These are phyloP conservation scores for Naganishia liquefaciens DNA, from an alignment of 1,284 basidiomycete species.

Conservation along the genomic window DNA sequence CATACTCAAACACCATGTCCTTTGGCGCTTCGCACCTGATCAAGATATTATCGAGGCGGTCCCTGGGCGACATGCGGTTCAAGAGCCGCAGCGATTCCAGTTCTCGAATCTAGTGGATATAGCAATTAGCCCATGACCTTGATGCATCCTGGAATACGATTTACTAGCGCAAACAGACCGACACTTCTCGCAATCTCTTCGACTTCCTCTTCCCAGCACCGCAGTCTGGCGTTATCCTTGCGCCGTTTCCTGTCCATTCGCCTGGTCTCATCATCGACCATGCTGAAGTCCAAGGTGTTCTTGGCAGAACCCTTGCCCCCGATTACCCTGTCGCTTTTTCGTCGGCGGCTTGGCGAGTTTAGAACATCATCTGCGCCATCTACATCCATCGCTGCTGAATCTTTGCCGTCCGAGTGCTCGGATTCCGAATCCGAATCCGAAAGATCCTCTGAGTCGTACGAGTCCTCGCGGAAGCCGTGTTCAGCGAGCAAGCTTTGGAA, in stretches of 20 bases:
- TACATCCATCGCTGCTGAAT: constrained; percentile 1
- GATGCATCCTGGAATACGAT: constrained; percentile 28
- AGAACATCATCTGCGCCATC: constrained; percentile 9
- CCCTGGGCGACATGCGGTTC: constrained; percentile 62
- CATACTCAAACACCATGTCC: constrained; percentile 55
- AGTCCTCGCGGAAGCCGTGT: constrained; percentile 65
- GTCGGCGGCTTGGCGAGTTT: constrained; percentile 13
- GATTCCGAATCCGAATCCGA: constrained; percentile 25
- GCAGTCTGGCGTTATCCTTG: constrained; percentile 31
- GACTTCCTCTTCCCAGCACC: constrained; percentile 35
- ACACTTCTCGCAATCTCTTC: constrained; percentile 33
- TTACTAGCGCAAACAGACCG: constrained; percentile 47
- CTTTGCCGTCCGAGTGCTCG: constrained; percentile 42
- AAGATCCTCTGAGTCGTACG: constrained; percentile 45
- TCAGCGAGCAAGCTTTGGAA: constrained; percentile 80
- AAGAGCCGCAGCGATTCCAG: constrained; percentile 69
- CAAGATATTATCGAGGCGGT: constrained; percentile 63
- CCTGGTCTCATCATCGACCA: constrained; percentile 16
- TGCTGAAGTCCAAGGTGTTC: constrained; percentile 24
- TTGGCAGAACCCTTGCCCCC: not conserved
- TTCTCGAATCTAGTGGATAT: constrained; percentile 64
- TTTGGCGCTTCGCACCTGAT: constrained; percentile 75
- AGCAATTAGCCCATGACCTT: not conserved
- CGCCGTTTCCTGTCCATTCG: constrained; percentile 29
- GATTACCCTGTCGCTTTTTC: not conserved